Percentiles rank a stretch among this genome's conserved stretches.
Evolutionary conservation across 2,329 filamentous ascomycete genomes (phyloP).

Genomic region (Alternaria triticina): DNA sequence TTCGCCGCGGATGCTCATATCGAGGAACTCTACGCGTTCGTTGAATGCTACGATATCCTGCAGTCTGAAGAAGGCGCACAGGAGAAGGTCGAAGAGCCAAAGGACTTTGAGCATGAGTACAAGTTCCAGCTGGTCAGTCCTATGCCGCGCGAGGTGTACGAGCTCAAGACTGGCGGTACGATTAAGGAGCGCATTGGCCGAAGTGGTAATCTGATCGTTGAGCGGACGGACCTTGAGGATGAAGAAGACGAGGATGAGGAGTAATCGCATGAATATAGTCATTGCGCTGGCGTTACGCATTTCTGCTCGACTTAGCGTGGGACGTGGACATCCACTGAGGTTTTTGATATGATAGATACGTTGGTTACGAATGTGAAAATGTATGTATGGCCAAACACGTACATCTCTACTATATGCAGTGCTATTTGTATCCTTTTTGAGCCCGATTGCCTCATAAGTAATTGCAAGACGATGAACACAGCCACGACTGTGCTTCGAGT

Average conservation of each 20-base stretch:
- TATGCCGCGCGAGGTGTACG: slow-evolving; percentile 83
- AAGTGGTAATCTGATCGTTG: slow-evolving; percentile 89
- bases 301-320: slow-evolving; percentile 6
- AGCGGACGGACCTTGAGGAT: slow-evolving; percentile 67
- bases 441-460: not conserved
- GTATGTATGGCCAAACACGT: not conserved
- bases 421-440: not conserved
- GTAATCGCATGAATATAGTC: not conserved
- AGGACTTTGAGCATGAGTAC: slow-evolving; percentile 79
- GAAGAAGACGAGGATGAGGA: slow-evolving; percentile 54
- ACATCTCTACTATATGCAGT: not conserved
- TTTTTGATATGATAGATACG: not conserved
- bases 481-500: not conserved
- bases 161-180: slow-evolving; percentile 68
- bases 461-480: not conserved
- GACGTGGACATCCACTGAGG: not conserved
- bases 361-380: not conserved
- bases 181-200: slow-evolving; percentile 77
- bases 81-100: slow-evolving; percentile 58
- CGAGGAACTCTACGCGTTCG: slow-evolving; percentile 94
- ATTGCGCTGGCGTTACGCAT: not conserved
- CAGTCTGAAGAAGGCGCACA: slow-evolving; percentile 50
- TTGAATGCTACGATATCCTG: slow-evolving; percentile 82
- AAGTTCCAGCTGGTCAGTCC: slow-evolving; percentile 84
- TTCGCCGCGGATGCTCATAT: slow-evolving; percentile 74